Evolutionary conservation across 169 alveolate genomes (phyloP), one percentile per base, ranked within the genome.

Genomic region (Babesia caballi): DNA sequence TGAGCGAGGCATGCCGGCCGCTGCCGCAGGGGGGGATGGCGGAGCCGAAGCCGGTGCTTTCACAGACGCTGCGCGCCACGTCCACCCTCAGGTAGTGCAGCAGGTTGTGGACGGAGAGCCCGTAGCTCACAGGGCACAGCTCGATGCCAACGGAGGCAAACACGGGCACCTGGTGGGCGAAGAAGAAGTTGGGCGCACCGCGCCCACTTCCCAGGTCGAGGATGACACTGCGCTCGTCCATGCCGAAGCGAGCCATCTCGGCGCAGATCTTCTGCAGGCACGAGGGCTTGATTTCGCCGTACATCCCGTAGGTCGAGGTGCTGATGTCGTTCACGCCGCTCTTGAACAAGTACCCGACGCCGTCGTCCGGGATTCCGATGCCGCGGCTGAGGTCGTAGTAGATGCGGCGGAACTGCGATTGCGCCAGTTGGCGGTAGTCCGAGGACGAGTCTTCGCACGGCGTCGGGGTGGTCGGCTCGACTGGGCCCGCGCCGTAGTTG

Each of bases 301-400:
- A 91, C 95, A 91, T 91, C 12, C 95, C 95, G 23, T 86, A 94
- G 32, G 92, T 91, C 7, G 95, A 91, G 2, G 95, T 90, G 44
- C 77, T 61, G 36, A 78, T 68, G 63, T 78, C 59, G 50, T 58
- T 68, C 8, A 28, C 32, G 21, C 68, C 47, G 46, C 77, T 47
- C 41, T 54, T 58, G 70, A 68, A 78, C 59, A 78, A 35, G 59
- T 63, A 78, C 9, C 47, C 19, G 4, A 78, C 12, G 27, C 65
- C 63, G 23, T 42, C 71, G 44, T 76, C 81, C 7, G 36, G 44
- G 17, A 63, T 23, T 0, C 60, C 61, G 28, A 63, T 63, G 25
- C 73, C 73, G 7, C 73, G 42, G 23, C 73, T 63, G 19, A 63
- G 47, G 35, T 63, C 73, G 25, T 63, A 63, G 73, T 63, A 63